Evolutionary conservation across 2,329 filamentous ascomycete genomes (phyloP), one percentile per base, ranked within the genome.

Genomic region (Zopfia rhizophila): DNA sequence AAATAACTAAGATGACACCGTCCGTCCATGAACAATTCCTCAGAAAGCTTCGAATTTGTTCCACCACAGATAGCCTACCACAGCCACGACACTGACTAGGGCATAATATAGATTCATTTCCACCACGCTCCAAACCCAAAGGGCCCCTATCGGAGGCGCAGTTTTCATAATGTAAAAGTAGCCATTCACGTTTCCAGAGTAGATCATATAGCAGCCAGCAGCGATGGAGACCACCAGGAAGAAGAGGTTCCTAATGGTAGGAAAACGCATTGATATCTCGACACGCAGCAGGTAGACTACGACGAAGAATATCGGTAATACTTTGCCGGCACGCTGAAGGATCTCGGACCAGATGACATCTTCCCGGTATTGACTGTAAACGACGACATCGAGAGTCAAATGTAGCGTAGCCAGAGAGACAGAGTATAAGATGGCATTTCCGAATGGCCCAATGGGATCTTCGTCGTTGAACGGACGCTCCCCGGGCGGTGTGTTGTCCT

Each of bases 81-180:
- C 79, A n/a, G 74, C 68, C 28, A 75, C 43, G 16, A 82, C 70
- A 31, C 80, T 83, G n/a, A 75, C 61, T 17, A 87, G 74, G 0
- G 89, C 89, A 62, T 82, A 85, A 0, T 78, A 63, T 28, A 96
- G 75, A 43, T 90, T 82, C 73, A 97, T 81, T 75, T 99, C 94
- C 33, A 97, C 81, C 16, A 97, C 87, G 22, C 88, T 85, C 91
- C 93, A 97, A 4, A 97, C 82, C 92, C 93, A 97, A 13, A 97
- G 71, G 28, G 90, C 93, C 0, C 91, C 94, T 11, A 97, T 70
- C 4, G 91, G 86, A n/a, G 94, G 94, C 0, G 91, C 89, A 53
- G 85, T 86, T 76, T 96, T 95, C 90, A 97, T 92, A 14, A 96
- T 86, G 5, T 89, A 88, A 58, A 95, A 85, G 63, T 97, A 97